Base-by-base conservation (phyloP, 257 asterid species). In the Solanum ossicruentum region DNA sequence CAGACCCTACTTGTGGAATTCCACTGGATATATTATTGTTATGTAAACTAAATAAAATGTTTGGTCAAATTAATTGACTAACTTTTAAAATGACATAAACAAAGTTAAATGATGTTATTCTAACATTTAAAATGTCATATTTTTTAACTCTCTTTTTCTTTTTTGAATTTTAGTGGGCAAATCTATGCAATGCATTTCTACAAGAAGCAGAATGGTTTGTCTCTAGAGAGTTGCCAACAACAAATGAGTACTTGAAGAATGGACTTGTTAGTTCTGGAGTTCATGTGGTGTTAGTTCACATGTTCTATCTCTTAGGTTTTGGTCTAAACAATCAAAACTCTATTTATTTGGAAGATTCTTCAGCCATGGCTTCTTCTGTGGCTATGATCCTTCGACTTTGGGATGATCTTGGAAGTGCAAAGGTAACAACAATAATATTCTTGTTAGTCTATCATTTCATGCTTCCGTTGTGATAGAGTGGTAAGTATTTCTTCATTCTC, bases 231-330 rank as follows among this genome's bases (percentile, higher is more conserved):
- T 1, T 43, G 20, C 88, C 91, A 47, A 84, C 58, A 16, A 28
- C 90, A 17, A 82, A 86, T 16, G 88, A 87, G 58, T 93, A 93
- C 81, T 72, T 91, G 45, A 81, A 89, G 56, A 90, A 88, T 80
- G 96, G 89, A 10, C 87, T 67, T 39, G 58, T 91, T 12, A 91
- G 93, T 82, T 85, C 94, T 3, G 94, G 94, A 51, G 87, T 84
- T 26, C 86, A 84, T 17, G 80, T 88, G 60, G 89, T 89, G 23
- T 75, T 85, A 18, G 75, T 70, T 16, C 88, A 91, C 45, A 9
- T 89, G 12, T 87, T 87, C 85, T 85, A 61, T 49, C 88, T 90
- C 15, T 72, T 92, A 80, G 93, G 93, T 7, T 9, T 45, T 45
- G 51, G 51, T 45, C 10, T 45, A 45, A 45, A 36, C 41, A 36